Conservation (phyloP, 257 asterid species). For the Fraxinus anomala region DNA sequence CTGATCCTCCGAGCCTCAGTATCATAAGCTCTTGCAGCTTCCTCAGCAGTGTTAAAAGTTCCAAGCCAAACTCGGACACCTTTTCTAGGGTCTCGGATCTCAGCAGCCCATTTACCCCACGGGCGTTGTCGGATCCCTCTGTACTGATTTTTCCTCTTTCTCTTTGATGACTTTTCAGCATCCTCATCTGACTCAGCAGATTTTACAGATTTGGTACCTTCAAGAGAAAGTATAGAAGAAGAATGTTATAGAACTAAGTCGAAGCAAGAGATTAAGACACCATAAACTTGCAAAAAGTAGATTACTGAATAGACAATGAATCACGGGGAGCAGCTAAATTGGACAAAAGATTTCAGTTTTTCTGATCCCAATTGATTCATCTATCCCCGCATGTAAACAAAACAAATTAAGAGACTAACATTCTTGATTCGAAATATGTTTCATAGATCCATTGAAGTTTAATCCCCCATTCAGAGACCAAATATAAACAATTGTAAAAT, state of each 20-base stretch:
- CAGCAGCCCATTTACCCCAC: slow-evolving; percentile 99
- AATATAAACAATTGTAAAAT: too few relatives aligned
- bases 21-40: slow-evolving; percentile 98
- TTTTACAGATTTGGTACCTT: slow-evolving; percentile 49
- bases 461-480: background rate
- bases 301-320: background rate
- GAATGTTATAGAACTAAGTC: background rate
- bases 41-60: slow-evolving; percentile 94
- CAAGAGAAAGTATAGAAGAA: background rate
- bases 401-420: background rate
- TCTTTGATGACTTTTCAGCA: slow-evolving; percentile 63
- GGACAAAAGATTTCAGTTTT: background rate
- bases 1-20: slow-evolving; percentile 86
- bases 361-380: background rate
- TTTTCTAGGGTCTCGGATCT: slow-evolving; percentile 94
- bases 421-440: background rate
- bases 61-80: slow-evolving; percentile 99
- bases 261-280: background rate
- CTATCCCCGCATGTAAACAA: background rate
- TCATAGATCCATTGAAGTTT: background rate
- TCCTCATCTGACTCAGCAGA: slow-evolving; percentile 54
- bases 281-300: background rate
- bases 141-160: slow-evolving; percentile 94
- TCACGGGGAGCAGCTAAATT: background rate
- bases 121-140: slow-evolving; percentile 98